Base-by-base conservation (phyloP, 1,139 yeast genomes). In the Suhomyces bokatorum region DNA sequence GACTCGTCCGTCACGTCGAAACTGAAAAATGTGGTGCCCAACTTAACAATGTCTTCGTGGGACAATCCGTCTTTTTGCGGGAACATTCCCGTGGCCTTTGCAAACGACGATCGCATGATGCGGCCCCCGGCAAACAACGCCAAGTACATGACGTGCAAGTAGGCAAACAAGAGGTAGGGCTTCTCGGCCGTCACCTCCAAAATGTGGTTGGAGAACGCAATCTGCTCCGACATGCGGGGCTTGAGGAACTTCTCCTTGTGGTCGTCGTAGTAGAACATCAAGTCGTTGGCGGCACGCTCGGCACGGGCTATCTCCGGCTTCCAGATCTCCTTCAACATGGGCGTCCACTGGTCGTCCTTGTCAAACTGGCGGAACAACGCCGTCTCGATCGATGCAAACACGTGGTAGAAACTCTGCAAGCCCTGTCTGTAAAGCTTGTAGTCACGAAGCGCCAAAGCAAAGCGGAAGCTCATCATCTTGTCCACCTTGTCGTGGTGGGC, bases 121-220 rank as follows among this genome's bases (percentile, higher is more conserved):
- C 84, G 73, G 26, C 95, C 96, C 40, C 96, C 96, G 6, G 96
- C 96, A 67, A 88, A 88, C 40, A 88, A 74, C 1, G 95, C 96
- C 59, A 87, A 70, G 64, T 88, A 88, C 82, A 87, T 77, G 37
- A 87, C 95, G 60, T 87, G 96, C 69, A 88, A 79, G 64, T 87
- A 87, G n/a, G 96, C 95, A 46, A 88, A 70, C 32, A 87, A 66
- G 31, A 86, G 66, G 57, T 85, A 80, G 8, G 96, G 96, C 57
- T 84, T 83, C 40, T 77, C 81, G 29, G 62, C 60, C 20, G 85
- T 76, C 7, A 71, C 76, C 39, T 67, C 59, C 40, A 71, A 66
- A 45, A 88, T 85, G 60, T 84, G 90, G 37, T 81, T 64, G 31
- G 75, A 76, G 57, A 85, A 85, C 35, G 69, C 80, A 41, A 80